phyloP scores from a whole-genome alignment of 1,139 yeast genomes.

The Debaryomyces subglobosus region DNA sequence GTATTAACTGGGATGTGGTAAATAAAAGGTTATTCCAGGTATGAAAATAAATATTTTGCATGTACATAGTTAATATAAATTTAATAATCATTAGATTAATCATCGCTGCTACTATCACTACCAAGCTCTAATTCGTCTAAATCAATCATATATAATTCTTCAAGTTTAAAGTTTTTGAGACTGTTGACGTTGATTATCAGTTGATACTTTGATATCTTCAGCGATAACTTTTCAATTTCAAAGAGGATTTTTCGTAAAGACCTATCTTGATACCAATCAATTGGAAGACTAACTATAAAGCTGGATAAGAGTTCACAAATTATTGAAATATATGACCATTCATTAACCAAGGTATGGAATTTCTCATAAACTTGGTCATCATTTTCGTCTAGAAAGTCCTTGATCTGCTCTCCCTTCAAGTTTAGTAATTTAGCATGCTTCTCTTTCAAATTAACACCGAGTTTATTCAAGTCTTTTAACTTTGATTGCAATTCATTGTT shows the following conservation, averaged over 20 bases:
- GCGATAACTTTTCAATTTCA: constrained; percentile 28
- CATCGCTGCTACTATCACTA: neutral
- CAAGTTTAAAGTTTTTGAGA: constrained; percentile 4
- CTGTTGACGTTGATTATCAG: constrained; percentile 20
- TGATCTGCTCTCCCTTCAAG: constrained; percentile 10
- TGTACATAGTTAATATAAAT: constrained; percentile 8
- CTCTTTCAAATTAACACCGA: constrained; percentile 18
- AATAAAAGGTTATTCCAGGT: constrained; percentile 59
- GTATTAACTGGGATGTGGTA: constrained; percentile 86
- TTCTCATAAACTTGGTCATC: constrained; percentile 2
- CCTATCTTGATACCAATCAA: constrained; percentile 40
- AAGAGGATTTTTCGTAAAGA: constrained; percentile 28
- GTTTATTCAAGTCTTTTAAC: constrained; percentile 16
- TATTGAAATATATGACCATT: constrained; percentile 29
- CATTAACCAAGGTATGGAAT: constrained; percentile 18
- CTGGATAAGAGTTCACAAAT: constrained; percentile 35
- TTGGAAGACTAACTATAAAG: constrained; percentile 35
- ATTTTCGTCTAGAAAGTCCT: neutral
- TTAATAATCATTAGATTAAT: constrained; percentile 10
- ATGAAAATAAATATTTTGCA: constrained; percentile 18
- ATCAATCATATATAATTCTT: constrained; percentile 17
- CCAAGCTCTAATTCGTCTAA: constrained; percentile 14
- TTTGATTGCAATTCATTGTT: constrained; percentile 18
- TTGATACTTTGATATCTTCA: constrained; percentile 25
- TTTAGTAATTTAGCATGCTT: constrained; percentile 11